phyloP scores from a whole-genome alignment of 1,139 yeast genomes.

The Debaryomyces fabryi region DNA sequence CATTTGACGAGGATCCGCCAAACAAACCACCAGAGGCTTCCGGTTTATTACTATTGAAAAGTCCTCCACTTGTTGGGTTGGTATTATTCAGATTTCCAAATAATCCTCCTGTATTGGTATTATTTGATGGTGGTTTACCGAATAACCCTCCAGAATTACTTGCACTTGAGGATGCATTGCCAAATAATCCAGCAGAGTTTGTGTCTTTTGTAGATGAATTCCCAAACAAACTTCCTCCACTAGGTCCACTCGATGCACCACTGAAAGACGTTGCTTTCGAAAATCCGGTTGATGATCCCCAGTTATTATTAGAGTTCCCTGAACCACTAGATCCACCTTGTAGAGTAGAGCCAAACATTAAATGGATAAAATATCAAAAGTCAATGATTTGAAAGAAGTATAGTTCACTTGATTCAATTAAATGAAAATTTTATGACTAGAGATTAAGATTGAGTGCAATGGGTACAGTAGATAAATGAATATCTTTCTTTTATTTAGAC shows the following conservation, averaged over 20 bases:
- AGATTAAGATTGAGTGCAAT: not conserved
- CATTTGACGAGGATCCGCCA: conserved; percentile 18
- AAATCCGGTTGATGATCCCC: conserved; percentile 31
- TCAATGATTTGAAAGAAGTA: not conserved
- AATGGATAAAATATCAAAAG: not conserved
- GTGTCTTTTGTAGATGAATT: conserved; percentile 12
- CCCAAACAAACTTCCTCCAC: conserved; percentile 14
- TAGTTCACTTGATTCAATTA: not conserved
- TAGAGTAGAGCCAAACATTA: conserved; percentile 6
- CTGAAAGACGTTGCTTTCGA: conserved; percentile 24
- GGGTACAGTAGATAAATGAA: not conserved
- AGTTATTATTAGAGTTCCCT: conserved; percentile 18
- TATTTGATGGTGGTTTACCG: conserved; percentile 16
- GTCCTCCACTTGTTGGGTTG: conserved; percentile 12
- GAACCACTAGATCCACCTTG: conserved; percentile 7
- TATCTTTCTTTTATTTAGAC: not conserved
- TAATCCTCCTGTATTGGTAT: conserved; percentile 14
- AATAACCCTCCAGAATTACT: conserved; percentile 15
- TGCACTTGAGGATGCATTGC: conserved; percentile 13
- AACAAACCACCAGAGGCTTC: conserved; percentile 20
- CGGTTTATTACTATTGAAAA: conserved; percentile 9
- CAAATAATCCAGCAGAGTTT: conserved; percentile 26
- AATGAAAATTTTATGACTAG: not conserved
- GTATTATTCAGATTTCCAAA: conserved; percentile 13
- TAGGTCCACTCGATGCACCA: conserved; percentile 9